phyloP scores from a whole-genome alignment of 2,329 filamentous ascomycete species.

The Colletotrichum falcatum region DNA sequence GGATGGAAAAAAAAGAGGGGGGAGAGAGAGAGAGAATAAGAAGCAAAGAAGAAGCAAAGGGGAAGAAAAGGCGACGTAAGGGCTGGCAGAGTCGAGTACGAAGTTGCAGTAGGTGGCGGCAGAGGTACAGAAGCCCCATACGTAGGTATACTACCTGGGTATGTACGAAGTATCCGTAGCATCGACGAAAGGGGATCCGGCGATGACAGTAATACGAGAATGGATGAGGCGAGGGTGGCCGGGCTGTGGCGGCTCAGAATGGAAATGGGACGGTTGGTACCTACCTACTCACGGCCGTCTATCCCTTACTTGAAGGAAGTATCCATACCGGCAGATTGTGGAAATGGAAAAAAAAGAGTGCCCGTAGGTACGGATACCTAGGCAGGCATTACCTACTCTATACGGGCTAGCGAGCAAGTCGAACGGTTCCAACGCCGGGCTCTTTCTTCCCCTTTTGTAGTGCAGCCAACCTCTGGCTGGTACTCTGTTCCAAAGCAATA shows the following conservation, averaged over 20 bases:
- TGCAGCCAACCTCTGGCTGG: not conserved
- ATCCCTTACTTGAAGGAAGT: not conserved
- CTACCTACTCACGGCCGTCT: not conserved
- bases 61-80: not conserved
- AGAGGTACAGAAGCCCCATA: not conserved
- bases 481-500: slow-evolving; percentile 19
- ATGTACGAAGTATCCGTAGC: too few species aligned
- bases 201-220: slow-evolving; percentile 33
- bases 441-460: slow-evolving; percentile 17
- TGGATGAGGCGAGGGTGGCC: slow-evolving; percentile 33
- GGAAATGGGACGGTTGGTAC: slow-evolving; percentile 13
- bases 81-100: not conserved
- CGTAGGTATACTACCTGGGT: too few species aligned
- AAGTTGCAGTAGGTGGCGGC: too few species aligned
- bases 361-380: too few species aligned
- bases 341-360: too few species aligned
- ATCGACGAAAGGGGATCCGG: not conserved
- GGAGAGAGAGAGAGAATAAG: too few species aligned
- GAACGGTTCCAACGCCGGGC: slow-evolving; percentile 10
- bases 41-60: too few species aligned
- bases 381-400: not conserved
- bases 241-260: slow-evolving; percentile 34
- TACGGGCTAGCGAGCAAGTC: not conserved
- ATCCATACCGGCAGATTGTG: not conserved
- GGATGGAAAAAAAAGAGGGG: too few species aligned